Conservation (phyloP, 2,329 filamentous ascomycete genomes). For the Neonectria sp. region DNA sequence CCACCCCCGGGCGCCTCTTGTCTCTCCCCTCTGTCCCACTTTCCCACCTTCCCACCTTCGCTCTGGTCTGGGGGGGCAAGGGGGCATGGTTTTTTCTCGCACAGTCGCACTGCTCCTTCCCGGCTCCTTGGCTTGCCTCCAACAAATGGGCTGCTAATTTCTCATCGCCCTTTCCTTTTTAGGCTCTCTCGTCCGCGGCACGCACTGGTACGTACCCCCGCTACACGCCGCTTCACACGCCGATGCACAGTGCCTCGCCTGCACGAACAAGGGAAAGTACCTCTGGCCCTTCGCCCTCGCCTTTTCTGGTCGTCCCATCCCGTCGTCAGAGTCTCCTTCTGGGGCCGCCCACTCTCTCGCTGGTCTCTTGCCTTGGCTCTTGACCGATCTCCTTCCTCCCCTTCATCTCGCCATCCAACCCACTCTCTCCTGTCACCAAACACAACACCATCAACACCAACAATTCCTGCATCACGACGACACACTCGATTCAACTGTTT, state of each 20-base stretch:
- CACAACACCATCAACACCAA: constrained; percentile 17
- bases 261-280: constrained; percentile 23
- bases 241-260: constrained; percentile 24
- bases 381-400: constrained; percentile 24
- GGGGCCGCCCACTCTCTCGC: constrained; percentile 25
- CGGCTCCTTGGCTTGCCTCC: constrained; percentile 23
- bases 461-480: constrained; percentile 19
- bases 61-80: constrained; percentile 17
- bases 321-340: constrained; percentile 36
- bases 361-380: constrained; percentile 20
- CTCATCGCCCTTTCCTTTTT: constrained; percentile 39
- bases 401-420: constrained; percentile 13
- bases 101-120: constrained; percentile 8
- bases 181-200: constrained; percentile 30
- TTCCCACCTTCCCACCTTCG: constrained; percentile 11
- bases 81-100: constrained; percentile 14
- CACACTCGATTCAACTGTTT: constrained; percentile 1
- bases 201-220: constrained; percentile 13
- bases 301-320: constrained; percentile 33
- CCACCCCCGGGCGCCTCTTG: constrained; percentile 27
- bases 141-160: constrained; percentile 44
- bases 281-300: constrained; percentile 20
- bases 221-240: constrained; percentile 24
- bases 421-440: constrained; percentile 20
- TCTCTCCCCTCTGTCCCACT: constrained; percentile 8